Conservation (phyloP, 148 eudicot species). For the Rhododendron ferrugineum region DNA sequence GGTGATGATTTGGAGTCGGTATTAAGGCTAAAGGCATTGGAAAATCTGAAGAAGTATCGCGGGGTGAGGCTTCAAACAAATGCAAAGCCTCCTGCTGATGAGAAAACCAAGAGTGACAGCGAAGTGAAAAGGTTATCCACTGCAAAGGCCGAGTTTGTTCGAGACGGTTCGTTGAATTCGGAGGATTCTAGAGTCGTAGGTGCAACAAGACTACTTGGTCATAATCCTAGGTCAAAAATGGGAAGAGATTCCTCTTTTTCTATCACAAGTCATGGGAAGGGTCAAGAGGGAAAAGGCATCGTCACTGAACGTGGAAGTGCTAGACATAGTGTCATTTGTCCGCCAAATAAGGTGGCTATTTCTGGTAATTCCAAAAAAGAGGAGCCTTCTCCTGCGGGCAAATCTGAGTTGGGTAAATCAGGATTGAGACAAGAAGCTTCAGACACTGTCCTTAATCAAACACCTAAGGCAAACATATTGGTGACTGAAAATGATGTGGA, state of each 20-base stretch:
- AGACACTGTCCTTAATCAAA: conserved; percentile 25
- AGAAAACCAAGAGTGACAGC: conserved; percentile 14
- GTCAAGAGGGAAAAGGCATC: conserved; percentile 12
- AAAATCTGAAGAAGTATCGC: conserved; percentile 63
- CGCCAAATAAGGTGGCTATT: conserved; percentile 6
- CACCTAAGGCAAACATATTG: conserved; percentile 1
- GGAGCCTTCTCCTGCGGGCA: conserved; percentile 14
- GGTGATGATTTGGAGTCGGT: conserved; percentile 52
- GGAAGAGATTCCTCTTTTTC: conserved; percentile 1
- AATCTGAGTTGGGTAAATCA: conserved; percentile 22
- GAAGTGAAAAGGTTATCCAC: conserved; percentile 21
- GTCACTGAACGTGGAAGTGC: conserved; percentile 11
- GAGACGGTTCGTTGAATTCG: conserved; percentile 9
- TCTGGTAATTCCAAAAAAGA: conserved; percentile 19
- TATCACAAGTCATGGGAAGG: conserved; percentile 12
- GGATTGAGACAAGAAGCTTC: conserved; percentile 13
- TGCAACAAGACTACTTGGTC: neutral
- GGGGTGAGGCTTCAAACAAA: conserved; percentile 25
- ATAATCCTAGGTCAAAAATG: conserved; percentile 14
- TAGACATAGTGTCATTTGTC: conserved; percentile 8
- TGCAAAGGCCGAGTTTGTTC: conserved; percentile 16
- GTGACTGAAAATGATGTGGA: conserved; percentile 12
- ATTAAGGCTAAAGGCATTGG: conserved; percentile 78
- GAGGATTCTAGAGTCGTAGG: conserved; percentile 11
- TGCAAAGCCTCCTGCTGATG: conserved; percentile 18